Percentiles rank a stretch among this genome's conserved stretches.
phyloP scores from a whole-genome alignment of 768 basidiomycete species.

The Symmetrospora coprosmae region DNA sequence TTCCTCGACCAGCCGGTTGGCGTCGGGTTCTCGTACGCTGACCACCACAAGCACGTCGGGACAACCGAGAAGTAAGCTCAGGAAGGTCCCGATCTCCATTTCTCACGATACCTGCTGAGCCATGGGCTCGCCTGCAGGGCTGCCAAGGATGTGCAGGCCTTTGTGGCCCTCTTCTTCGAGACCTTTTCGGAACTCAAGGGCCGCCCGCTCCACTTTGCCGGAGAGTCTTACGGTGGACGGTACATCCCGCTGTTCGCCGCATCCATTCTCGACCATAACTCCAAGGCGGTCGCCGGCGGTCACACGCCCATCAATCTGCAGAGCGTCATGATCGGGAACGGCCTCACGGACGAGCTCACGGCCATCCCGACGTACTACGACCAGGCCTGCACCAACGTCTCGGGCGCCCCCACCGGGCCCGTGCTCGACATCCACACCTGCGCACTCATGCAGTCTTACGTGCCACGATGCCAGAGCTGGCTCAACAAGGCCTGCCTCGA shows the following conservation, averaged over 20 bases:
- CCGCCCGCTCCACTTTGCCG: constrained; percentile 10
- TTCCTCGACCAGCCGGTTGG: constrained; percentile 19
- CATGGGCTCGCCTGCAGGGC: background rate
- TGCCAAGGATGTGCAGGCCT: constrained; percentile 11
- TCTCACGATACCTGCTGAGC: background rate
- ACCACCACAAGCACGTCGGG: constrained; percentile 1
- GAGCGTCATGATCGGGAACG: constrained; percentile 16
- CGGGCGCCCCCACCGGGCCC: constrained; percentile 5
- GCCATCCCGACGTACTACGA: constrained; percentile 23
- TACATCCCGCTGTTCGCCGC: constrained; percentile 11
- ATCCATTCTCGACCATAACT: constrained; percentile 6
- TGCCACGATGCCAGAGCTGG: constrained; percentile 19
- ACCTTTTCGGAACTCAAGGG: constrained; percentile 13
- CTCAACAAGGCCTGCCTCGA: constrained; percentile 19
- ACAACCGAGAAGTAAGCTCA: background rate
- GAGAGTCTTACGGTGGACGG: constrained; percentile 4
- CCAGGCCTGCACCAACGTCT: constrained; percentile 20
- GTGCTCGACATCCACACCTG: constrained; percentile 19
- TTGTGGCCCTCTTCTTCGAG: constrained; percentile 14
- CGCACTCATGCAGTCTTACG: constrained; percentile 20
- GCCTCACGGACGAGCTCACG: constrained; percentile 8
- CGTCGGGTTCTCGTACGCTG: constrained; percentile 17
- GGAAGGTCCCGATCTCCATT: no score
- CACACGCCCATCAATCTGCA: constrained; percentile 11
- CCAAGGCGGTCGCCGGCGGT: background rate